Percentiles rank a stretch among this genome's conserved stretches.
Evolutionary conservation across 257 asterid genomes (phyloP).

Genomic region (Jacaranda mimosifolia): DNA sequence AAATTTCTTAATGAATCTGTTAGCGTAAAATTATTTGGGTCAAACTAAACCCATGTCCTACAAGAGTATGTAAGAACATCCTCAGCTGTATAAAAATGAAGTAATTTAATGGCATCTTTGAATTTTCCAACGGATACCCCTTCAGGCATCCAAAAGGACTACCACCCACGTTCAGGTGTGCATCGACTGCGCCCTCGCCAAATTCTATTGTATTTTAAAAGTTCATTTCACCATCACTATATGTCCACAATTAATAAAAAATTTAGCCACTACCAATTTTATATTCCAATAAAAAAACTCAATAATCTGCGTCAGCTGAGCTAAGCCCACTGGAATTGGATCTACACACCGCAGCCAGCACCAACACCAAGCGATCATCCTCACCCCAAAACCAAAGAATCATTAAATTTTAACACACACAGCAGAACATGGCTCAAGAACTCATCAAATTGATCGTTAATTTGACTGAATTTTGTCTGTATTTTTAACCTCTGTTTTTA

Average conservation of each 20-base stretch:
- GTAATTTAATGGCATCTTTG: constrained; percentile 22
- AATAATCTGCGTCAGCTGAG: constrained; percentile 33
- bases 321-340: constrained; percentile 46
- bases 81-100: neutral
- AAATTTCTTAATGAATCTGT: too few species aligned
- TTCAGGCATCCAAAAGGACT: constrained; percentile 39
- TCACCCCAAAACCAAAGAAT: neutral
- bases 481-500: neutral
- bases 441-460: constrained; percentile 25
- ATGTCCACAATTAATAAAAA: constrained; percentile 8
- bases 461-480: constrained; percentile 3
- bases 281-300: neutral
- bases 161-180: constrained; percentile 24
- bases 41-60: too few species aligned
- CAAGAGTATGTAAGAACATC: neutral
- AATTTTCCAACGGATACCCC: constrained; percentile 29
- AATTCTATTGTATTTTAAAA: neutral
- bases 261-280: neutral
- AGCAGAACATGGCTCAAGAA: neutral
- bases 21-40: too few species aligned
- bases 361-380: constrained; percentile 36
- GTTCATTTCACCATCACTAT: constrained; percentile 37
- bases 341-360: constrained; percentile 39
- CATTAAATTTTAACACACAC: too few species aligned
- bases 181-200: constrained; percentile 26